These are phyloP conservation scores for Leccinum obscurum DNA, from an alignment of 768 basidiomycete species.

Conservation along the genomic window DNA sequence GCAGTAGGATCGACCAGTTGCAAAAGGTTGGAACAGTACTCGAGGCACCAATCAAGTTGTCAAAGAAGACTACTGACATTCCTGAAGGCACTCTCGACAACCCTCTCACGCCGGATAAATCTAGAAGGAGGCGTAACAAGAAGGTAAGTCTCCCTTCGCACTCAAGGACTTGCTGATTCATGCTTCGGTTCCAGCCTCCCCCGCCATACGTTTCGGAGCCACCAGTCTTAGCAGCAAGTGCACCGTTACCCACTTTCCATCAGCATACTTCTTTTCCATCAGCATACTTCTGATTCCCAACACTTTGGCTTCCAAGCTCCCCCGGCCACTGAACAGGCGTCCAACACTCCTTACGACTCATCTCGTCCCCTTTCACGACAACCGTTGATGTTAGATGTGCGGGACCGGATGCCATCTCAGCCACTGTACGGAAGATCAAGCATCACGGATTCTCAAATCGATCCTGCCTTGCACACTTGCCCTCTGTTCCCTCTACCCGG, in stretches of 20 bases:
- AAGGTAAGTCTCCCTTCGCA: not conserved
- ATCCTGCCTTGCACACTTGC: not conserved
- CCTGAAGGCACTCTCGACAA: not conserved
- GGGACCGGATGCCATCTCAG: not conserved
- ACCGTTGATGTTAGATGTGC: not conserved
- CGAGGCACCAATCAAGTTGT: not conserved
- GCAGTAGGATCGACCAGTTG: not conserved
- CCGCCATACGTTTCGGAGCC: not conserved
- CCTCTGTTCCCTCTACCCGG: not conserved
- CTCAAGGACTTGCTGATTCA: not conserved
- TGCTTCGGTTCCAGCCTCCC: not conserved
- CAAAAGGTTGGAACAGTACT: not conserved
- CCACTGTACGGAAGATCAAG: not conserved
- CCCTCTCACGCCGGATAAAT: not conserved
- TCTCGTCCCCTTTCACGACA: not conserved
- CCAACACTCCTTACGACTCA: not conserved
- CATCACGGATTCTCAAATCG: not conserved
- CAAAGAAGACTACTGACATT: not conserved
- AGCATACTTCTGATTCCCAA: not conserved
- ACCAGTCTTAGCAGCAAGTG: not conserved
- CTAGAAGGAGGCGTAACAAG: not conserved
- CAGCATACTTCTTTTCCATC: not conserved
- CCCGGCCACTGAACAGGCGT: not conserved
- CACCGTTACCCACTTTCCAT: not conserved
- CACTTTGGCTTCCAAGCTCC: not conserved